A percentile compares a stretch with the other conserved stretches of the same genome.
phyloP scores from a whole-genome alignment of 176 grass and related monocot genomes.

The Lolium multiflorum region DNA sequence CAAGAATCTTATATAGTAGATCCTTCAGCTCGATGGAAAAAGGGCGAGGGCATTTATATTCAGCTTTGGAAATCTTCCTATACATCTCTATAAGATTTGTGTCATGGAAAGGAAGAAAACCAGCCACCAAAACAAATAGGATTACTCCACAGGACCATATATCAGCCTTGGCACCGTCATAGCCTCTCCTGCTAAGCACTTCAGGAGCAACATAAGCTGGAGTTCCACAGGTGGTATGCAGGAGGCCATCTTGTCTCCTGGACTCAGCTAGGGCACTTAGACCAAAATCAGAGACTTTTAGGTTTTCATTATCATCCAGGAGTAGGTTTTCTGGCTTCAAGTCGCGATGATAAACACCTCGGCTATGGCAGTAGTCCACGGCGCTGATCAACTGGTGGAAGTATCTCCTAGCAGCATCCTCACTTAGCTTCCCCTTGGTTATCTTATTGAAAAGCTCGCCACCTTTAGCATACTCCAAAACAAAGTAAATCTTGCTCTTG shows the following conservation, averaged over 20 bases:
- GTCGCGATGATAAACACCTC: conserved; percentile 54
- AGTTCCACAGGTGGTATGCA: conserved; percentile 60
- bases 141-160: conserved; percentile 65
- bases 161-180: conserved; percentile 51
- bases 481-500: conserved; percentile 71
- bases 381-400: conserved; percentile 60
- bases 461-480: conserved; percentile 69
- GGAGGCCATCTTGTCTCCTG: conserved; percentile 53
- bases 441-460: conserved; percentile 67
- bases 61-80: conserved; percentile 52
- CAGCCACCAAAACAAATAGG: conserved; percentile 61
- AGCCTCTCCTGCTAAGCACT: conserved; percentile 58
- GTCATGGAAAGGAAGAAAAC: conserved; percentile 57
- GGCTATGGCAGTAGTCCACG: conserved; percentile 66
- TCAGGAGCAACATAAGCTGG: conserved; percentile 65
- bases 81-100: conserved; percentile 54
- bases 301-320: conserved; percentile 48
- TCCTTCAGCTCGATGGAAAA: conserved; percentile 52
- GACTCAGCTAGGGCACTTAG: conserved; percentile 58
- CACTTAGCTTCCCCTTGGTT: conserved; percentile 47
- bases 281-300: conserved; percentile 62
- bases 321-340: conserved; percentile 58
- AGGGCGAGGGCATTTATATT: conserved; percentile 49
- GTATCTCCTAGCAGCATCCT: conserved; percentile 55
- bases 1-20: conserved; percentile 50